Percentiles rank a stretch among this genome's conserved stretches.
These are phyloP conservation scores for Aureobasidium namibiae DNA, from an alignment of 2,329 filamentous ascomycete species.

Conservation along the genomic window DNA sequence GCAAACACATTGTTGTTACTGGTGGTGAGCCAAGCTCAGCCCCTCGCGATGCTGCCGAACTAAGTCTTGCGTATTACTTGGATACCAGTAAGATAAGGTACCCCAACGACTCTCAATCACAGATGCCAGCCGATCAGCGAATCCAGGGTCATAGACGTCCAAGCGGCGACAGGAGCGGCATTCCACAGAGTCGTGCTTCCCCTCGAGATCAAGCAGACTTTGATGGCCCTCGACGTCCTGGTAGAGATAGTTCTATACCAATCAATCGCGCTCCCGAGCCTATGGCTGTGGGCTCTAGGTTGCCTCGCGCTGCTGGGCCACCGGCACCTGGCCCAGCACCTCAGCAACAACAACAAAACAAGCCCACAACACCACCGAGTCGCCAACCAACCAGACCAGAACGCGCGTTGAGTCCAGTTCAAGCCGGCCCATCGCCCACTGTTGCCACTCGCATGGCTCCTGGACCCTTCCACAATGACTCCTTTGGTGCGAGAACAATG, in stretches of 20 bases:
- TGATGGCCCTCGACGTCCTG: constrained; percentile 17
- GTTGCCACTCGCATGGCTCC: constrained; percentile 5
- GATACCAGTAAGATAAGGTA: constrained; percentile 97
- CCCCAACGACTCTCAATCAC: constrained; percentile 51
- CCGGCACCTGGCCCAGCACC: constrained; percentile 57
- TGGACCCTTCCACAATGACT: not conserved
- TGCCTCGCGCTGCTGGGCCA: constrained; percentile 46
- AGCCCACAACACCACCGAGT: constrained; percentile 1
- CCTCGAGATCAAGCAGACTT: constrained; percentile 22
- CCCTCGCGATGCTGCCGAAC: constrained; percentile 68
- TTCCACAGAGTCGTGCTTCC: constrained; percentile 16
- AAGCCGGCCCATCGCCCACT: not conserved
- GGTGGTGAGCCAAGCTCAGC: constrained; percentile 92
- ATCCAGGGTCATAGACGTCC: constrained; percentile 24
- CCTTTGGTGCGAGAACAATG: not conserved
- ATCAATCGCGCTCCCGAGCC: constrained; percentile 29
- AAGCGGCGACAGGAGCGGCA: constrained; percentile 23
- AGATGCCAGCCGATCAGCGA: constrained; percentile 26
- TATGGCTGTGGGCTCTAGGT: constrained; percentile 43
- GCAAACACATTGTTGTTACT: constrained; percentile 84
- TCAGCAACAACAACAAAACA: constrained; percentile 43
- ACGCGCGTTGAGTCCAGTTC: constrained; percentile 10
- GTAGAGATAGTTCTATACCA: constrained; percentile 18
- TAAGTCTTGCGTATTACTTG: constrained; percentile 82
- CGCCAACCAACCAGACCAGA: constrained; percentile 14